These are phyloP conservation scores for Fusarium guadeloupense DNA, from an alignment of 2,329 filamentous ascomycete genomes.

Conservation along the genomic window DNA sequence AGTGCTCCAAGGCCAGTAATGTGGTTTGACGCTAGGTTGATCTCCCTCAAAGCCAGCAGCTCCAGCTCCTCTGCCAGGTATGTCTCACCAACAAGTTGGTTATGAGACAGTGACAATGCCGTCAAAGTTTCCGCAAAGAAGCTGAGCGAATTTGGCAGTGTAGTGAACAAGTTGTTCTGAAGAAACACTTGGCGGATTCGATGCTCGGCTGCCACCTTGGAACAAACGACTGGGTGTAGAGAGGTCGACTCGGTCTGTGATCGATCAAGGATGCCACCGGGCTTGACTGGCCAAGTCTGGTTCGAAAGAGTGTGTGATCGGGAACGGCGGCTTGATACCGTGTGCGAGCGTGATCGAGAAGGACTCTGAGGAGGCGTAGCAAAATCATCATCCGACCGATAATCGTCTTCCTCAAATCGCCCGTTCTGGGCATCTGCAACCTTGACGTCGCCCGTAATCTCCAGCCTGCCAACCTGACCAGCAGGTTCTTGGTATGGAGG, in stretches of 20 bases:
- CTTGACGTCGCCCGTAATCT: constrained; percentile 37
- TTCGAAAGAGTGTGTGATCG: constrained; percentile 57
- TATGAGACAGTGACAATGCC: constrained; percentile 78
- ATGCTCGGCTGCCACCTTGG: constrained; percentile 62
- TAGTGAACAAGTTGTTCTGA: constrained; percentile 78
- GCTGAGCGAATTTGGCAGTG: constrained; percentile 75
- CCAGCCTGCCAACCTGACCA: constrained; percentile 31
- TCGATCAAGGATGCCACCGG: constrained; percentile 73
- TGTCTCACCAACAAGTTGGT: constrained; percentile 71
- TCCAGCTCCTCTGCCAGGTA: constrained; percentile 74
- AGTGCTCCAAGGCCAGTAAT: constrained; percentile 76
- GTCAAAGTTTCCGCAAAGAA: constrained; percentile 77
- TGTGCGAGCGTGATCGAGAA: constrained; percentile 58
- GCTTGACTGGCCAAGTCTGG: constrained; percentile 64
- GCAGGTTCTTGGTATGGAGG: constrained; percentile 51
- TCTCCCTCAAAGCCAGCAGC: constrained; percentile 77
- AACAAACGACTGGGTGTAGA: constrained; percentile 66
- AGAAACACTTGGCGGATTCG: constrained; percentile 69
- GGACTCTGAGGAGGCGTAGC: constrained; percentile 66
- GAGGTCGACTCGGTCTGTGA: constrained; percentile 72
- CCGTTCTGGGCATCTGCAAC: constrained; percentile 2
- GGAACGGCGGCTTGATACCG: constrained; percentile 54
- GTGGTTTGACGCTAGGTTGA: constrained; percentile 79
- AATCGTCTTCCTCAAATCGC: constrained; percentile 52
- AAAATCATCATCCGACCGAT: constrained; percentile 63